phyloP scores from a whole-genome alignment of 2,329 filamentous ascomycete species.

The Cladosporium colombiae region DNA sequence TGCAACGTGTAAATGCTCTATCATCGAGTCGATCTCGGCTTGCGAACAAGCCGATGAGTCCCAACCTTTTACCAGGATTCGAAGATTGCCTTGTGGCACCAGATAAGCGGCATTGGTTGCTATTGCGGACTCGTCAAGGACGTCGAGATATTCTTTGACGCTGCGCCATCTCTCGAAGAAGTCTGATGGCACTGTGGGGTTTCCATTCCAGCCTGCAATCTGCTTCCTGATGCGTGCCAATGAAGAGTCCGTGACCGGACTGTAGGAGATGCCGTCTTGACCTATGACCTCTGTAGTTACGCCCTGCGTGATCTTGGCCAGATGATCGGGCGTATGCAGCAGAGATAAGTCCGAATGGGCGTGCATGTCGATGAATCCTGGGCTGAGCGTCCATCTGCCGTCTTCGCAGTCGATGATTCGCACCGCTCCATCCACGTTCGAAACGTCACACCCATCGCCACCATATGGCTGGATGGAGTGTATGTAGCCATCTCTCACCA shows the following conservation, averaged over 20 bases:
- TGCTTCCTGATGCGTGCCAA: slow-evolving; percentile 32
- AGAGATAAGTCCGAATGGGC: slow-evolving; percentile 35
- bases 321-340: slow-evolving; percentile 31
- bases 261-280: slow-evolving; percentile 35
- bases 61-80: slow-evolving; percentile 33
- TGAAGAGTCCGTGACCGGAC: slow-evolving; percentile 28
- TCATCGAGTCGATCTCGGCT: slow-evolving; percentile 30
- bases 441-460: not conserved
- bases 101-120: slow-evolving; percentile 34
- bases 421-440: not conserved
- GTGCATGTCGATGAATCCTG: slow-evolving; percentile 37
- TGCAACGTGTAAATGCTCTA: slow-evolving; percentile 24
- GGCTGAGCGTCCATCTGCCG: slow-evolving; percentile 31
- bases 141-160: slow-evolving; percentile 31
- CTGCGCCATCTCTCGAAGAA: slow-evolving; percentile 33
- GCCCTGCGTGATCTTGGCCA: slow-evolving; percentile 34
- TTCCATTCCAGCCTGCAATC: slow-evolving; percentile 35
- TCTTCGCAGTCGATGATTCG: slow-evolving; percentile 30
- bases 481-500: slow-evolving; percentile 27
- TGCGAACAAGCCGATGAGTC: slow-evolving; percentile 25
- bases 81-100: slow-evolving; percentile 35
- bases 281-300: slow-evolving; percentile 35
- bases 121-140: slow-evolving; percentile 28
- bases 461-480: slow-evolving; percentile 19
- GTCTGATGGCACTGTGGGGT: slow-evolving; percentile 27